phyloP scores from a whole-genome alignment of 2,329 filamentous ascomycete genomes.

The Drechslerella coelobrocha region DNA sequence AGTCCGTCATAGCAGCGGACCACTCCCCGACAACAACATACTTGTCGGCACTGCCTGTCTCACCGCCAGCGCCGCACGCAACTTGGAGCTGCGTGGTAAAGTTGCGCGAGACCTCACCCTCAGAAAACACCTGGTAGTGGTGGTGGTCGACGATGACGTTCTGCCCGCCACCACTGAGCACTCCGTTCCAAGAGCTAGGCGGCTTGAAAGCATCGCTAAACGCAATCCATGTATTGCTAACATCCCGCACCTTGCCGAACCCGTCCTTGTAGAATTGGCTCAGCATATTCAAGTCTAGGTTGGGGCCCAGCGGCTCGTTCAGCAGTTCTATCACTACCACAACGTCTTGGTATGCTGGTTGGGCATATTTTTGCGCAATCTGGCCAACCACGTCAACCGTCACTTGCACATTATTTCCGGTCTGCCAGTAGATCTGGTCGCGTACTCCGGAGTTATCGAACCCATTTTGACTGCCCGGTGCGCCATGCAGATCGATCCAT shows the following conservation, averaged over 20 bases:
- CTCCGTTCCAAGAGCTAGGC: constrained; percentile 68
- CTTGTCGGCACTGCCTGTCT: constrained; percentile 66
- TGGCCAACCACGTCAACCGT: constrained; percentile 66
- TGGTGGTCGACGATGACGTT: constrained; percentile 72
- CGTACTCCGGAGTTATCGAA: constrained; percentile 69
- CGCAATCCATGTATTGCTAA: constrained; percentile 64
- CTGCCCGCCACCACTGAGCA: constrained; percentile 64
- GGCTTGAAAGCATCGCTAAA: constrained; percentile 67
- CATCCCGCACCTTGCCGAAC: constrained; percentile 61
- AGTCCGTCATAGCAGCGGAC: constrained; percentile 71
- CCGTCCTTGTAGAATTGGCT: constrained; percentile 63
- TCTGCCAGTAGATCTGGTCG: constrained; percentile 58
- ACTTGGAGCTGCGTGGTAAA: constrained; percentile 64
- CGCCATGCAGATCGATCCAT: constrained; percentile 71
- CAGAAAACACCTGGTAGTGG: constrained; percentile 71
- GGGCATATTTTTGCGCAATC: constrained; percentile 67
- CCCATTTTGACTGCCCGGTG: constrained; percentile 58
- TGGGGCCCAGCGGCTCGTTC: constrained; percentile 62
- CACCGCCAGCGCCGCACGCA: constrained; percentile 65
- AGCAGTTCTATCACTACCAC: constrained; percentile 66
- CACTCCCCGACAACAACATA: constrained; percentile 74
- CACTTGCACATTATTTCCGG: constrained; percentile 61
- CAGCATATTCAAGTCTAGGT: constrained; percentile 57
- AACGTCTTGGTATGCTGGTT: constrained; percentile 65
- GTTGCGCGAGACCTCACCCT: constrained; percentile 62